Base-by-base conservation (phyloP, 805 yeast species). In the Candida corydali region DNA sequence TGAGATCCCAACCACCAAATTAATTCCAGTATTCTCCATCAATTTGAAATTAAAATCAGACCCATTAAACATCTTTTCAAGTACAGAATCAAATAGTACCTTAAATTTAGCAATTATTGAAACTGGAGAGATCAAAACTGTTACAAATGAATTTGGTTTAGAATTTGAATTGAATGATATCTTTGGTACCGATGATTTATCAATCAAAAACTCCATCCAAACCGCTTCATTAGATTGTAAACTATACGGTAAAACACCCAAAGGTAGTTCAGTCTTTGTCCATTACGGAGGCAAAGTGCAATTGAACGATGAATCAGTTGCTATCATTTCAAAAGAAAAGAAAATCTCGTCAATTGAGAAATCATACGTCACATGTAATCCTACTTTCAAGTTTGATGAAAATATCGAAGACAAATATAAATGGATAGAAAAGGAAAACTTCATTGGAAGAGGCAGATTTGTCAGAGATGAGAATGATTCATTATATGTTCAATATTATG, bases 371-470 rank as follows among this genome's bases (percentile, higher is more conserved):
- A 67, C 76, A 12, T 58, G 60, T 46, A 71, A 63, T 49, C 80
- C 82, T 16, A 52, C 49, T 10, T 59, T 76, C 44, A 47, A 52
- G 31, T 52, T 76, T 14, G 75, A 67, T 41, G 66, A 60, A 10
- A 56, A 51, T 16, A 64, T 66, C 26, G 67, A 59, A 26, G 69
- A 59, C 11, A 73, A 71, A 46, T 59, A 55, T 49, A 52, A 63
- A 44, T 80, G 86, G 86, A 69, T 70, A 12, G 44, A 59, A 29
- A 51, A 57, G 32, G 69, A 71, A 51, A 73, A 66, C 45, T 61
- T 77, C 39, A 33, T 76, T 16, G 86, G 82, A 15, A 75, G 70
- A 51, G 86, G 86, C 23, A 66, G 81, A 40, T 78, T 78, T 48
- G 50, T 72, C 32, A 65, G 80, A 47, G 74, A 71, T 42, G 62